These are phyloP conservation scores for Glebionis coronaria DNA, from an alignment of 129 eudicot species.

Conservation along the genomic window DNA sequence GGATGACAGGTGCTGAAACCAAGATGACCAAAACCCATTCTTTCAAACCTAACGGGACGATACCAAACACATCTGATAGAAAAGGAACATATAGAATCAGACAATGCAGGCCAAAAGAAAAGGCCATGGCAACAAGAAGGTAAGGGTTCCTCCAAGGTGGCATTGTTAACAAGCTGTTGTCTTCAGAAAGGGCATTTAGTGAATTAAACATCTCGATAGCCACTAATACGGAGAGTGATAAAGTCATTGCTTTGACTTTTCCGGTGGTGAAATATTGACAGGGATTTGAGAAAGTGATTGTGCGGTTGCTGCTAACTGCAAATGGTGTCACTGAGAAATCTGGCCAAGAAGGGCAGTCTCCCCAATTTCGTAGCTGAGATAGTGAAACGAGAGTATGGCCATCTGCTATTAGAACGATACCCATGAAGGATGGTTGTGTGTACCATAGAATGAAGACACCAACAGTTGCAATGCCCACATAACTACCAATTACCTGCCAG, in stretches of 20 bases:
- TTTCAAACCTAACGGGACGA: conserved; percentile 47
- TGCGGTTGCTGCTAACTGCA: conserved; percentile 38
- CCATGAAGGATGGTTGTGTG: conserved; percentile 71
- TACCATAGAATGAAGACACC: conserved; percentile 81
- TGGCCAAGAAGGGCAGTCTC: conserved; percentile 66
- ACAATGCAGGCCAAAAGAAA: conserved; percentile 67
- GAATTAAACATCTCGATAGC: conserved; percentile 81
- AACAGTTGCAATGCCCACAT: conserved; percentile 85
- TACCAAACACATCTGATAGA: conserved; percentile 57
- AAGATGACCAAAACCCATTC: conserved; percentile 64
- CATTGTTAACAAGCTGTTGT: conserved; percentile 61
- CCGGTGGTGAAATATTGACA: conserved; percentile 74
- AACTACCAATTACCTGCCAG: conserved; percentile 76
- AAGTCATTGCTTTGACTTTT: conserved; percentile 72
- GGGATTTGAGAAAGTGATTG: conserved; percentile 53
- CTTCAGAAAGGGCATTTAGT: conserved; percentile 75
- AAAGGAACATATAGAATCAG: conserved; percentile 64
- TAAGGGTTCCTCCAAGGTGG: conserved; percentile 83
- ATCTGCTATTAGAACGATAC: conserved; percentile 57
- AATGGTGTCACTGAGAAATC: conserved; percentile 69
- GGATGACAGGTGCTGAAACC: conserved; percentile 69
- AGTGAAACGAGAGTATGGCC: conserved; percentile 74
- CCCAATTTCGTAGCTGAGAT: conserved; percentile 82
- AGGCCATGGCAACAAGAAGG: conserved; percentile 63
- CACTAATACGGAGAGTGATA: conserved; percentile 70